Evolutionary conservation across 495 filamentous ascomycete species (phyloP).

Genomic region (Penicillium antarcticum): DNA sequence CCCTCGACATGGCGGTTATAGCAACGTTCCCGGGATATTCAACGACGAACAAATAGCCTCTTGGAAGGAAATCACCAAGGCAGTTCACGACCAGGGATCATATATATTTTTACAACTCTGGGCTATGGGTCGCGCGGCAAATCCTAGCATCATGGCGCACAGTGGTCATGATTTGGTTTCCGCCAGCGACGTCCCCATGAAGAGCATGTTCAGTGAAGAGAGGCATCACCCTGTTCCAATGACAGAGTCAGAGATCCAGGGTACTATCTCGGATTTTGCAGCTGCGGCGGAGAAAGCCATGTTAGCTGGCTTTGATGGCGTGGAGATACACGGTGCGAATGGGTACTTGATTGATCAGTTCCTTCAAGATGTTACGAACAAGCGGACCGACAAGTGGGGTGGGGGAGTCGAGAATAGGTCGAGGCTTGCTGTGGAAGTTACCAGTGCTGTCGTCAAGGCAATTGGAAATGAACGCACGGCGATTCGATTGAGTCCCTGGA

Average conservation of each 20-base stretch:
- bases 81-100: conserved; percentile 61
- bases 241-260: conserved; percentile 47
- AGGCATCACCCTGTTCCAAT: too few species aligned
- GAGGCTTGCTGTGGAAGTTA: conserved; percentile 62
- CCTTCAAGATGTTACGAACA: conserved; percentile 59
- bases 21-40: conserved; percentile 63
- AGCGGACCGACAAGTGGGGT: conserved; percentile 63
- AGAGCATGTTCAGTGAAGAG: conserved; percentile 45
- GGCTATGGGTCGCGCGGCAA: conserved; percentile 60
- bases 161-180: conserved; percentile 42
- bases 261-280: conserved; percentile 53
- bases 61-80: conserved; percentile 62
- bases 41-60: conserved; percentile 54
- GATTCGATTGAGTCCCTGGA: conserved; percentile 64
- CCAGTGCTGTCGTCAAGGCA: conserved; percentile 59
- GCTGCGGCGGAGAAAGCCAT: conserved; percentile 61
- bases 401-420: conserved; percentile 68
- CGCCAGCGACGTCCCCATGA: conserved; percentile 43
- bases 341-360: conserved; percentile 79
- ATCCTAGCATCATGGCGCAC: conserved; percentile 22
- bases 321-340: conserved; percentile 73
- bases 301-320: conserved; percentile 70
- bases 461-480: conserved; percentile 61
- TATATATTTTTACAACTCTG: conserved; percentile 68
- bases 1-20: conserved; percentile 45